Base-by-base conservation (phyloP, 106 monocot genomes). In the Ottelia alismoides region DNA sequence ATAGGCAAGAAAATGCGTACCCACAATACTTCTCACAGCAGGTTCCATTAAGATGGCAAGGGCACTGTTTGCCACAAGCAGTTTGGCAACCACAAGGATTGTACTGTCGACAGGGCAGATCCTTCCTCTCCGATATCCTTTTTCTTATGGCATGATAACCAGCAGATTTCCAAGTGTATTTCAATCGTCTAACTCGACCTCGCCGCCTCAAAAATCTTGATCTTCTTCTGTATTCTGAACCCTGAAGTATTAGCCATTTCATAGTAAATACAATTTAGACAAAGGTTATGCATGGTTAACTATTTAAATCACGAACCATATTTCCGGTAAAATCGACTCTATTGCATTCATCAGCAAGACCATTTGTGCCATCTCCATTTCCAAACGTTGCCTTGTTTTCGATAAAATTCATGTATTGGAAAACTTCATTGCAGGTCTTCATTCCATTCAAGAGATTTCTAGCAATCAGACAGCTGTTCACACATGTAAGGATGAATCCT, bases 21-120 rank as follows among this genome's bases (percentile, higher is more conserved):
- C 96, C 85, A 30, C 96, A 96, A 58, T 89, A 96, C 52, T 96
- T 96, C 51, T 96, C 96, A 70, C 96, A 96, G 59, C 96, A 96
- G 16, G 96, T 96, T 25, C 96, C 89, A 67, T 85, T 96, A 47
- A 85, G 20, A 44, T 78, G 78, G 59, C 96, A 96, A 51, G 88
- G 69, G 35, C 96, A 96, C 61, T 88, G 89, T 56, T 96, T 96
- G 43, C 88, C 89, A 67, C 96, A 96, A 31, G 85, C 75, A 74
- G 81, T 72, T 59, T 88, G 78, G 68, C 96, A 96, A 35, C 79
- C 78, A 72, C 96, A 96, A 56, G 96, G 88, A 57, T 81, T 96
- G 64, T 96, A 96, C 58, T 96, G 96, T 28, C 78, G 59, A 72
- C 88, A 96, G 28, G 96, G 96, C 60, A 89, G 96, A 74, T 96